Conservation (phyloP, 495 filamentous ascomycete genomes). For the Talaromyces ruber region DNA sequence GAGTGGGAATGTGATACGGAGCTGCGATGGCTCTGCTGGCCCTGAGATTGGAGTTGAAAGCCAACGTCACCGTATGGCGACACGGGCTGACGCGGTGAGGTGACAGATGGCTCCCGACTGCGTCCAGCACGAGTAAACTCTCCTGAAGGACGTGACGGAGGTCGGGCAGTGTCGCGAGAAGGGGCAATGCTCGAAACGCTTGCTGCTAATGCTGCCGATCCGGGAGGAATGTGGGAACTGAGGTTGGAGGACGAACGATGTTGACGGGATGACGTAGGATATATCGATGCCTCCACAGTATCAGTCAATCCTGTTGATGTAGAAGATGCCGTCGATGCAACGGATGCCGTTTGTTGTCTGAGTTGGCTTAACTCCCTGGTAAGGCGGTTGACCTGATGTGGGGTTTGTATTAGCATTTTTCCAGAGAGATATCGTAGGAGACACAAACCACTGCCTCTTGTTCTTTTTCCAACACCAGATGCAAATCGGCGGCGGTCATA, state of each 20-base stretch:
- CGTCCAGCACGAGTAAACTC: conserved; percentile 20
- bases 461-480: conserved; percentile 81
- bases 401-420: conserved; percentile 5
- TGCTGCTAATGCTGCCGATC: conserved; percentile 32
- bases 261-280: conserved; percentile 49
- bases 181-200: conserved; percentile 42
- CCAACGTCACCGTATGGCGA: conserved; percentile 8
- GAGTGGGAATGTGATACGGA: conserved; percentile 19
- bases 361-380: conserved; percentile 76
- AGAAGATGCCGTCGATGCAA: conserved; percentile 72
- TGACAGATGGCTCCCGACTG: conserved; percentile 35
- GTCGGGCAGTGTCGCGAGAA: conserved; percentile 26
- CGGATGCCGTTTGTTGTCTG: conserved; percentile 73
- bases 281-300: conserved; percentile 38
- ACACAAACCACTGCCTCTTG: conserved; percentile 84
- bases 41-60: conserved; percentile 20
- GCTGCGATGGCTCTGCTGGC: conserved; percentile 22
- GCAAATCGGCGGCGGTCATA: conserved; percentile 76
- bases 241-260: conserved; percentile 59
- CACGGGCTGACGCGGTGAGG: conserved; percentile 33
- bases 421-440: background rate
- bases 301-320: conserved; percentile 55
- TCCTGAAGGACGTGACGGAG: conserved; percentile 14
- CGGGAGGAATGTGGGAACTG: conserved; percentile 42
- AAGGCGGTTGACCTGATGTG: conserved; percentile 75